Evolutionary conservation across 495 filamentous ascomycete genomes (phyloP).

Genomic region (Trichoderma gamsii): DNA sequence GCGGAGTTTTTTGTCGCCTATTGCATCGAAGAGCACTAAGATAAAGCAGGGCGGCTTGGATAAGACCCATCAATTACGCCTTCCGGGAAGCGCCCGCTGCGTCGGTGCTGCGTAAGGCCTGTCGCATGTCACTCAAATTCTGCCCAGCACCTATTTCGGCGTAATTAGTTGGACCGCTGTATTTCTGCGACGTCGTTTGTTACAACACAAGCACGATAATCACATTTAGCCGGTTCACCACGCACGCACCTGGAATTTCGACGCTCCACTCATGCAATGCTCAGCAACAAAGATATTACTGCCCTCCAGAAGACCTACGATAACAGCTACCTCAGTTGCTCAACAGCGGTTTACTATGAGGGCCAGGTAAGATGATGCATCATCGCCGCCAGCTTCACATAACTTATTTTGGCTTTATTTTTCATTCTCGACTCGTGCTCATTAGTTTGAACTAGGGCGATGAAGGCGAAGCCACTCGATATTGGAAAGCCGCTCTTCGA

Average conservation of each 20-base stretch:
- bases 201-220: not conserved
- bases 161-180: not conserved
- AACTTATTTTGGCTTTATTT: not conserved
- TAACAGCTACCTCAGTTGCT: slow-evolving; percentile 88
- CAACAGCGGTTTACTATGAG: slow-evolving; percentile 93
- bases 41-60: not conserved
- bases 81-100: not conserved
- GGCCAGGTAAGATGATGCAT: slow-evolving; percentile 55
- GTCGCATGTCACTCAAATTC: not conserved
- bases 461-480: slow-evolving; percentile 83
- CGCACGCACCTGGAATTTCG: not conserved
- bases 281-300: slow-evolving; percentile 72
- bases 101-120: not conserved
- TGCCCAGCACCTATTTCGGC: not conserved
- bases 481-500: slow-evolving; percentile 86
- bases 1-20: no score
- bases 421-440: not conserved
- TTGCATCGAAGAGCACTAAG: not conserved
- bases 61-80: not conserved
- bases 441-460: slow-evolving; percentile 58
- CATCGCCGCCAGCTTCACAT: not conserved
- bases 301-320: slow-evolving; percentile 96
- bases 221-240: not conserved
- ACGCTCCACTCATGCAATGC: slow-evolving; percentile 43
- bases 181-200: not conserved